These are phyloP conservation scores for Aspergillus funiculosus DNA, from an alignment of 495 filamentous ascomycete species.

Conservation along the genomic window DNA sequence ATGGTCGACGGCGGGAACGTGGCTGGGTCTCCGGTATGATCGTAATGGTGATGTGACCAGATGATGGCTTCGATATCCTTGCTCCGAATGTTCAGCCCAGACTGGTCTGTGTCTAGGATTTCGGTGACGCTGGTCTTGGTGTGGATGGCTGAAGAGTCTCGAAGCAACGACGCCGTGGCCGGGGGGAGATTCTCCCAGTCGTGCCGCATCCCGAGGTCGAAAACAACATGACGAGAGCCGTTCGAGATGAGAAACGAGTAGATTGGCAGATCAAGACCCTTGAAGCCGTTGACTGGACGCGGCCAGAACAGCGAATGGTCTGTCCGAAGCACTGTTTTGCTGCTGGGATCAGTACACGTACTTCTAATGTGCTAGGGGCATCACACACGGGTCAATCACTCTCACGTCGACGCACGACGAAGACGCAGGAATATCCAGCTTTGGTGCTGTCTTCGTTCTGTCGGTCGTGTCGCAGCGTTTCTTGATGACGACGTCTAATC, in stretches of 20 bases:
- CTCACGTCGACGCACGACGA: not conserved
- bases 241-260: conserved; percentile 6
- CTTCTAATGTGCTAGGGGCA: not conserved
- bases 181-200: conserved; percentile 8
- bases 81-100: not conserved
- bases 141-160: not conserved
- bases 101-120: not conserved
- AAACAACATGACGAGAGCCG: not conserved
- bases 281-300: not conserved
- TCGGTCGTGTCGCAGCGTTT: too few relatives aligned
- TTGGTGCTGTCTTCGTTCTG: not conserved
- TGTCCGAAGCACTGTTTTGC: not conserved
- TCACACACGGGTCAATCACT: conserved; percentile 9
- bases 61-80: conserved; percentile 30
- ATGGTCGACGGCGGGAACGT: conserved; percentile 43
- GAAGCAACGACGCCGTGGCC: not conserved
- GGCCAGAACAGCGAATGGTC: not conserved
- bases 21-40: conserved; percentile 50
- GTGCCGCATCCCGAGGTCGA: conserved; percentile 7
- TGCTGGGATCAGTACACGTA: not conserved
- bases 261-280: not conserved
- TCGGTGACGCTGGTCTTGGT: not conserved
- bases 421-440: conserved; percentile 2
- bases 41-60: conserved; percentile 50
- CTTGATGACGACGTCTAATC: not conserved